Conservation (phyloP, 495 filamentous ascomycete species). For the Tuber microsphaerosporum region DNA sequence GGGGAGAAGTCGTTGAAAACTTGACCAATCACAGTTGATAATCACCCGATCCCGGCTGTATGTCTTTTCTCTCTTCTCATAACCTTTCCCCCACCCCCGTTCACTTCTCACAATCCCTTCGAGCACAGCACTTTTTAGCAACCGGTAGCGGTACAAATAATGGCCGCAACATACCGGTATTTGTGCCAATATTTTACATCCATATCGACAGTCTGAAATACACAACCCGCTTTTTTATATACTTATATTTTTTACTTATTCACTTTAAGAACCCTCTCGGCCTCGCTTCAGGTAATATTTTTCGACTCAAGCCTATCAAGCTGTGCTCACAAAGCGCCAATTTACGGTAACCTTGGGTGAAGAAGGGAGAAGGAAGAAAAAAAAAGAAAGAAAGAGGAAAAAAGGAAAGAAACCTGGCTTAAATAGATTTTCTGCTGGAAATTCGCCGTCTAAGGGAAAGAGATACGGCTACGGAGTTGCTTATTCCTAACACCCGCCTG, state of each 20-base stretch:
- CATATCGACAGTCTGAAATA: not conserved
- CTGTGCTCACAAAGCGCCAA: not conserved
- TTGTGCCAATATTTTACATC: constrained; percentile 17
- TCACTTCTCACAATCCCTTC: constrained; percentile 10
- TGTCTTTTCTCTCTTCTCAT: not conserved
- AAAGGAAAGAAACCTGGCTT: not conserved
- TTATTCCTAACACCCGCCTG: constrained; percentile 32
- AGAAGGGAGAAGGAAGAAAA: not conserved
- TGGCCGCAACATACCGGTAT: constrained; percentile 9
- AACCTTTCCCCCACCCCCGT: constrained; percentile 20
- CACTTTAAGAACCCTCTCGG: not conserved
- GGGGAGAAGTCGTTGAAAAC: not conserved
- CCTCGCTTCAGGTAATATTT: constrained; percentile 2
- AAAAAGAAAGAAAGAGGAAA: not conserved
- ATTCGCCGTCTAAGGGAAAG: constrained; percentile 25
- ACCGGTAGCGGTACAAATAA: constrained; percentile 30
- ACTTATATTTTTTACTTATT: not conserved
- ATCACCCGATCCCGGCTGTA: constrained; percentile 18
- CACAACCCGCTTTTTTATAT: not conserved
- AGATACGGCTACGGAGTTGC: constrained; percentile 30
- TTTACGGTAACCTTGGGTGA: not conserved
- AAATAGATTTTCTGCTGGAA: not conserved
- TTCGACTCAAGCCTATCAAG: not conserved
- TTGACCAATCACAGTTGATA: constrained; percentile 23
- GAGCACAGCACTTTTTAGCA: constrained; percentile 10